These are phyloP conservation scores for Claviceps sp. DNA, from an alignment of 2,329 filamentous ascomycete genomes.

Conservation along the genomic window DNA sequence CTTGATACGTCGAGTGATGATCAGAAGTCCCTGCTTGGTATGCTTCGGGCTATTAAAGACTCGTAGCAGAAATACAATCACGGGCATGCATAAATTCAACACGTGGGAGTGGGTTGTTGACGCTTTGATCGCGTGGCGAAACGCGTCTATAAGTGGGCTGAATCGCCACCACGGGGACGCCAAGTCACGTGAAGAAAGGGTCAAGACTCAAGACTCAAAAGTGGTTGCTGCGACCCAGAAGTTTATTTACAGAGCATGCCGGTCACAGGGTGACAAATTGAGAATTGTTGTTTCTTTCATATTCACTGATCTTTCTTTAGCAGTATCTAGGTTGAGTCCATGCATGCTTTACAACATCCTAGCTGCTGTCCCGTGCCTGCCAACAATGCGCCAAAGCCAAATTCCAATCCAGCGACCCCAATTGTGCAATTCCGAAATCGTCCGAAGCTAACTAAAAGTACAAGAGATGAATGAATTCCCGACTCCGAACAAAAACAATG, in stretches of 20 bases:
- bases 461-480: not conserved
- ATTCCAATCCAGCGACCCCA: constrained; percentile 1
- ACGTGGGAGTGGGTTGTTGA: not conserved
- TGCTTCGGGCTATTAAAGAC: not conserved
- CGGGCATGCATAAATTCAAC: not conserved
- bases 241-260: not conserved
- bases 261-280: not conserved
- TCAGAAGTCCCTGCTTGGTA: not conserved
- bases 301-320: not conserved
- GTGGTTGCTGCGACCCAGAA: no score
- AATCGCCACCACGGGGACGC: constrained; percentile 18
- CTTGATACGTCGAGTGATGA: not conserved
- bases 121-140: not conserved
- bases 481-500: not conserved
- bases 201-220: no score
- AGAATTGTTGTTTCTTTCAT: not conserved
- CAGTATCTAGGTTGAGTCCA: not conserved
- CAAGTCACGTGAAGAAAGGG: constrained; percentile 23
- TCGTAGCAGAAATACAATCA: not conserved
- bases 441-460: not conserved
- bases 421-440: not conserved
- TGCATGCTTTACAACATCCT: not conserved
- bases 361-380: not conserved
- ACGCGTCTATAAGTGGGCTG: constrained; percentile 21
- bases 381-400: not conserved